A percentile compares a stretch with the other conserved stretches of the same genome.
Conservation (phyloP, 1,284 basidiomycete genomes). For the Cryptococcus floricola region DNA sequence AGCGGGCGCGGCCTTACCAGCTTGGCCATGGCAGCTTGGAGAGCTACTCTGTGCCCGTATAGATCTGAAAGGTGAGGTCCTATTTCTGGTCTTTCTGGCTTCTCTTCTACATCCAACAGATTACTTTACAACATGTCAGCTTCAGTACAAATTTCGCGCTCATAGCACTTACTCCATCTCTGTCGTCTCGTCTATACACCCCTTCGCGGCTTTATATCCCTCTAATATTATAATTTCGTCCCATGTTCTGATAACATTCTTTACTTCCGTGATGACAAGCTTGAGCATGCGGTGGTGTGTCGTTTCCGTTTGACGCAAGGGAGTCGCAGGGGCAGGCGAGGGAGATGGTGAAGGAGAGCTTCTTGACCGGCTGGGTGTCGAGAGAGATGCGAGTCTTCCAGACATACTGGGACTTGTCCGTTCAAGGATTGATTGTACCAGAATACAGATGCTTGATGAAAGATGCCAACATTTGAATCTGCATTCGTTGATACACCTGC, state of each 20-base stretch:
- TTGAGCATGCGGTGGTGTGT: slow-evolving; percentile 43
- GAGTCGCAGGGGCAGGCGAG: slow-evolving; percentile 18
- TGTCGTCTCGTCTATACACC: slow-evolving; percentile 28
- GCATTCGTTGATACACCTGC: too few species aligned
- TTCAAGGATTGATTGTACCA: too few species aligned
- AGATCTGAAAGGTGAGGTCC: slow-evolving; percentile 23
- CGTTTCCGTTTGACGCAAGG: slow-evolving; percentile 23
- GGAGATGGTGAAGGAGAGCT: slow-evolving; percentile 49
- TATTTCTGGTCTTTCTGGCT: slow-evolving; percentile 33
- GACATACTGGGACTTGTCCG: background rate
- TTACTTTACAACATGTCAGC: slow-evolving; percentile 24
- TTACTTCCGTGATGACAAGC: slow-evolving; percentile 34
- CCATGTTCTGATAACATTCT: slow-evolving; percentile 35
- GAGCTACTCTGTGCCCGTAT: slow-evolving; percentile 11
- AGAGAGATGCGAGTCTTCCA: slow-evolving; percentile 42
- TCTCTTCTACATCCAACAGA: slow-evolving; percentile 26
- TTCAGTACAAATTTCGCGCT: background rate
- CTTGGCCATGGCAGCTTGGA: slow-evolving; percentile 29
- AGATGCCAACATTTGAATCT: too few species aligned
- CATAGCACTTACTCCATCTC: slow-evolving; percentile 25
- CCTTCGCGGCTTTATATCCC: slow-evolving; percentile 40
- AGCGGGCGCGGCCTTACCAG: slow-evolving; percentile 24
- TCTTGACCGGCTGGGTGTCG: slow-evolving; percentile 53
- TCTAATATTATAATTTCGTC: slow-evolving; percentile 40
- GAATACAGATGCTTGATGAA: too few species aligned